These are phyloP conservation scores for Calvatia gigantea DNA, from an alignment of 768 basidiomycete species.

Conservation along the genomic window DNA sequence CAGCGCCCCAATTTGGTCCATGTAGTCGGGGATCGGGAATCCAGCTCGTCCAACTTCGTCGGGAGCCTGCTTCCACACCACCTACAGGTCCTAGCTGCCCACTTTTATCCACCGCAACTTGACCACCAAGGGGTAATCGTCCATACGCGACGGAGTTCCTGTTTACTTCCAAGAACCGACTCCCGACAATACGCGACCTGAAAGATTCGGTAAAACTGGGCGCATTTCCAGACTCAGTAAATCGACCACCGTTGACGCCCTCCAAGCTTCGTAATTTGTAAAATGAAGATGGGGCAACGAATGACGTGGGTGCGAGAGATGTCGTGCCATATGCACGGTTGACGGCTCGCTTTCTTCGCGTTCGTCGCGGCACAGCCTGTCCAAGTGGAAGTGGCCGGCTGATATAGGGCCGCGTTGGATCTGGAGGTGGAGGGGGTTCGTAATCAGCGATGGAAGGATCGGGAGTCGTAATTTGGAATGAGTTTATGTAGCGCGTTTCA, in stretches of 20 bases:
- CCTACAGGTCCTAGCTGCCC: slow-evolving; percentile 44
- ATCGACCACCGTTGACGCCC: slow-evolving; percentile 58
- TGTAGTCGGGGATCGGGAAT: slow-evolving; percentile 52
- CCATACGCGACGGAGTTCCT: slow-evolving; percentile 55
- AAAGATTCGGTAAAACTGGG: slow-evolving; percentile 56
- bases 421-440: slow-evolving; percentile 37
- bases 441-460: slow-evolving; percentile 68
- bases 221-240: slow-evolving; percentile 40
- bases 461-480: slow-evolving; percentile 69
- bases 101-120: slow-evolving; percentile 46
- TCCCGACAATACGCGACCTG: slow-evolving; percentile 59
- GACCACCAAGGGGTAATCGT: slow-evolving; percentile 59
- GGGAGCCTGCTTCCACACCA: slow-evolving; percentile 12
- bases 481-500: slow-evolving; percentile 73
- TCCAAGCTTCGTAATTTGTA: slow-evolving; percentile 67
- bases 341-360: slow-evolving; percentile 43
- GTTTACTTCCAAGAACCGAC: slow-evolving; percentile 71
- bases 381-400: slow-evolving; percentile 64
- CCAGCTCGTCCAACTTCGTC: slow-evolving; percentile 31
- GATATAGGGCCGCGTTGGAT: slow-evolving; percentile 53
- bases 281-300: slow-evolving; percentile 76
- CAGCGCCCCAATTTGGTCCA: slow-evolving; percentile 51
- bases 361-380: slow-evolving; percentile 27
- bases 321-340: slow-evolving; percentile 67
- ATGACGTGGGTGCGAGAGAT: slow-evolving; percentile 72